Evolutionary conservation across 352 stramenopile species (phyloP), one percentile per base, ranked within the genome.

Genomic region (Phytophthora sansomeana): DNA sequence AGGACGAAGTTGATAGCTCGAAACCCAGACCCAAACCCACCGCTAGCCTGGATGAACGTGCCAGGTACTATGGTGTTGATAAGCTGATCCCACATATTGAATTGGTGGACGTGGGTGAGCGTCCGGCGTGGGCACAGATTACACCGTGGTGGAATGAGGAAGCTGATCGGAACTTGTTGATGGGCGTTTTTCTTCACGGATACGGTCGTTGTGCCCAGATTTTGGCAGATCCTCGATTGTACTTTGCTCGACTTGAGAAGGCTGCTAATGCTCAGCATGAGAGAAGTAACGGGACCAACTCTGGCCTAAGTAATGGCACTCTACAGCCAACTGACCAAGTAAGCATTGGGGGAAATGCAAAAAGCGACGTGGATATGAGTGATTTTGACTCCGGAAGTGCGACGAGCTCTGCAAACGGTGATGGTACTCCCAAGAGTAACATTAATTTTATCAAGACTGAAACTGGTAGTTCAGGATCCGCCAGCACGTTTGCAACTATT

Each of bases 131-230:
- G 89, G 85, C 87, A 0, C 74, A 87, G 62, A 94, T 96, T 52
- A 96, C 89, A 10, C 79, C 80, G 13, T 96, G 89, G 89, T 96
- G 89, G 89, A 87, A 95, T 47, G 75, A 87, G 33, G 75, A 92
- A 19, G 85, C 87, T 0, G 89, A 96, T 43, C 78, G 87, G 28
- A 91, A 85, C 60, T 62, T 96, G 60, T 67, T 95, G 19, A 83
- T 91, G 30, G 89, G 89, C 21, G 87, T 96, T 17, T 96, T 95
- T 47, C 67, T 96, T 11, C 89, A 95, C 21, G 89, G 89, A 30
- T 96, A 96, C 41, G 89, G 89, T 9, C 89, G 89, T 14, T 95
- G 84, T 49, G 81, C 80, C 1, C 89, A 96, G 60, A 96, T 96
- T 60, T 54, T 95, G 2, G 74, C 74, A 17, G 89, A 96, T 33